Evolutionary conservation across 306 rosid species (phyloP).

Genomic region (Malus sieversii): DNA sequence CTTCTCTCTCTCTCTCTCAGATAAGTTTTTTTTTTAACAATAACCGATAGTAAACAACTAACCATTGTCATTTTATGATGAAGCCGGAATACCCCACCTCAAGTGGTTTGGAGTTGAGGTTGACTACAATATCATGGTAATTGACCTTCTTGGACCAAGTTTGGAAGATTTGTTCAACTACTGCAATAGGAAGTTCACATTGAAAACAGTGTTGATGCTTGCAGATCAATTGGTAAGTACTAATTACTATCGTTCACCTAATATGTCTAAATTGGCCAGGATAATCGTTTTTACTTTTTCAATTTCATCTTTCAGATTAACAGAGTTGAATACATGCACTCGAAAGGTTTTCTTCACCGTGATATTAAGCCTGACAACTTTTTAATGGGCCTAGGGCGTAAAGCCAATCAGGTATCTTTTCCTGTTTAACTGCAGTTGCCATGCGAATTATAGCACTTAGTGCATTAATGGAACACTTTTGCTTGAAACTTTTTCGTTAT

Average conservation of each 20-base stretch:
- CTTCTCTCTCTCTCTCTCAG: neutral
- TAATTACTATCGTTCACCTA: slow-evolving; percentile 2
- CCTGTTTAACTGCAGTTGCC: neutral
- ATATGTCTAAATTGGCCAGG: slow-evolving; percentile 10
- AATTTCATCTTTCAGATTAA: slow-evolving; percentile 59
- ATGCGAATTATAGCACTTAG: neutral
- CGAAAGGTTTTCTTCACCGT: slow-evolving; percentile 99
- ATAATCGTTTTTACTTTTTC: neutral
- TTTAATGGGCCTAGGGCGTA: slow-evolving; percentile 95
- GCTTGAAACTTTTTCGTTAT: neutral
- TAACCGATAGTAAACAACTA: slow-evolving; percentile 11
- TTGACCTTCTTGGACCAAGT: slow-evolving; percentile 99
- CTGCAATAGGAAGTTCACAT: slow-evolving; percentile 77
- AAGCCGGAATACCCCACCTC: slow-evolving; percentile 97
- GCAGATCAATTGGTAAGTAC: slow-evolving; percentile 94
- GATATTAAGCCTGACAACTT: slow-evolving; percentile 99
- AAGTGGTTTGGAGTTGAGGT: slow-evolving; percentile 99
- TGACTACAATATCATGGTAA: slow-evolving; percentile 91
- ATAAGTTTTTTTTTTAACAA: neutral
- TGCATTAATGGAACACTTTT: neutral
- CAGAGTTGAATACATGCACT: slow-evolving; percentile 98
- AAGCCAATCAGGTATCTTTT: slow-evolving; percentile 83
- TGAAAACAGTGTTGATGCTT: slow-evolving; percentile 95
- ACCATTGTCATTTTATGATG: slow-evolving; percentile 27
- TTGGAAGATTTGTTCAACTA: slow-evolving; percentile 96